Evolutionary conservation across 768 basidiomycete genomes (phyloP).

Genomic region (Tulasnella sp.): DNA sequence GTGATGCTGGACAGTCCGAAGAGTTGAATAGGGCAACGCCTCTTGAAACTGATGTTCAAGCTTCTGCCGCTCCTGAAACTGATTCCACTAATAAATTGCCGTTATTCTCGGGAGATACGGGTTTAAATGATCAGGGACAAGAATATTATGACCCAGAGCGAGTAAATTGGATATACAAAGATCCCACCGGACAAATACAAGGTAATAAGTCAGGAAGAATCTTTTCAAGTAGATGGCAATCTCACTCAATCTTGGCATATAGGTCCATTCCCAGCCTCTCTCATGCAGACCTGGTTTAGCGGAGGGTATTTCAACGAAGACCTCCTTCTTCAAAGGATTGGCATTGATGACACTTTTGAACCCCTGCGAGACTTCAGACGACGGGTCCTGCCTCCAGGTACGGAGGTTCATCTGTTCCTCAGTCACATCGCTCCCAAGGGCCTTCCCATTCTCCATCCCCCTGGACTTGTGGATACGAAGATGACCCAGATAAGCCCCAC

Average conservation of each 20-base stretch:
- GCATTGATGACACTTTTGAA: slow-evolving; percentile 24
- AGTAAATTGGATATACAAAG: slow-evolving; percentile 84
- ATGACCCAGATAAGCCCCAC: neutral
- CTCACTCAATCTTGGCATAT: neutral
- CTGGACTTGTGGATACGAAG: neutral
- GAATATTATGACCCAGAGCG: slow-evolving; percentile 19
- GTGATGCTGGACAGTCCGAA: too few relatives aligned
- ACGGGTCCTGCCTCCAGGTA: slow-evolving; percentile 22
- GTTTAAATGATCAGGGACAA: too few relatives aligned
- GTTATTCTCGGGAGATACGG: too few relatives aligned
- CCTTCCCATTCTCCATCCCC: neutral
- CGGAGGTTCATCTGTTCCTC: slow-evolving; percentile 25
- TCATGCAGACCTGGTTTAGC: slow-evolving; percentile 93
- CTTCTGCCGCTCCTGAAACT: too few relatives aligned
- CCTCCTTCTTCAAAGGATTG: slow-evolving; percentile 52
- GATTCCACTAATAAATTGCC: too few relatives aligned
- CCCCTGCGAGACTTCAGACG: slow-evolving; percentile 26
- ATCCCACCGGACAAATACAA: slow-evolving; percentile 85
- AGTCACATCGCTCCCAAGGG: slow-evolving; percentile 15
- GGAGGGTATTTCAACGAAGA: slow-evolving; percentile 78
- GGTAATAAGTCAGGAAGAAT: slow-evolving; percentile 37
- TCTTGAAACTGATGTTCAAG: too few relatives aligned
- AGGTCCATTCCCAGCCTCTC: slow-evolving; percentile 81
- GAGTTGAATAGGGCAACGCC: too few relatives aligned
- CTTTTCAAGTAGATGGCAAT: neutral